phyloP scores from a whole-genome alignment of 1,139 yeast species.

The Scheffersomyces illinoinensis region DNA sequence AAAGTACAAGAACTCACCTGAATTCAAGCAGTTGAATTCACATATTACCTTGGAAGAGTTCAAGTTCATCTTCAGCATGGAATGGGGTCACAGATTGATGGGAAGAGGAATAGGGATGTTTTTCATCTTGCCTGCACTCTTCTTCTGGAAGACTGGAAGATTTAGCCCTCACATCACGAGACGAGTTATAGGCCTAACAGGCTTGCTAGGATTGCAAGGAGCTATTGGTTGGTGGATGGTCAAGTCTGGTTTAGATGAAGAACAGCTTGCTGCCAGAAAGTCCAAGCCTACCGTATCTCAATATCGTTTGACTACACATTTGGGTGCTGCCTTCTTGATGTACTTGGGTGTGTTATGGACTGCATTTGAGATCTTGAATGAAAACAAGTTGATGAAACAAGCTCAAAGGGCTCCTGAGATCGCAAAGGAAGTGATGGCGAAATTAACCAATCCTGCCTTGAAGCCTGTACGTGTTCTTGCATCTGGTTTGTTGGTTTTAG shows the following conservation, averaged over 20 bases:
- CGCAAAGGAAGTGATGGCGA: conserved; percentile 51
- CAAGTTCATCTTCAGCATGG: conserved; percentile 94
- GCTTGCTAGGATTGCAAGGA: conserved; percentile 87
- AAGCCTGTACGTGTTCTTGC: conserved; percentile 57
- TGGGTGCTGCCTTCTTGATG: conserved; percentile 88
- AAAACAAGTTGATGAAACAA: conserved; percentile 55
- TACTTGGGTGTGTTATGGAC: conserved; percentile 91
- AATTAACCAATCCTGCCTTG: conserved; percentile 53
- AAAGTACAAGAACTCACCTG: conserved; percentile 85
- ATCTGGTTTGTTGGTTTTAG: conserved; percentile 58
- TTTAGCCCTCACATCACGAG: conserved; percentile 71
- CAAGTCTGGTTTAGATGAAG: conserved; percentile 86
- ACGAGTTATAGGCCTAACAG: conserved; percentile 70
- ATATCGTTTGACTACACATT: conserved; percentile 89
- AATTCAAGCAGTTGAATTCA: conserved; percentile 83
- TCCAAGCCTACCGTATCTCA: conserved; percentile 96
- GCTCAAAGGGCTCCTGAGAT: conserved; percentile 57
- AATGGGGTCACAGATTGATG: conserved; percentile 93
- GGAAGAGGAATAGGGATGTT: conserved; percentile 89
- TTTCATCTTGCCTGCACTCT: conserved; percentile 81
- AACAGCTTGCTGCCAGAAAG: conserved; percentile 73
- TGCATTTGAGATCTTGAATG: conserved; percentile 80
- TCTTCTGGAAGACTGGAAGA: conserved; percentile 66
- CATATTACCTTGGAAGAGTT: conserved; percentile 91
- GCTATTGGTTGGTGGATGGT: conserved; percentile 99